Conservation (phyloP, 257 asterid species). For the Nicotiana tabacum region DNA sequence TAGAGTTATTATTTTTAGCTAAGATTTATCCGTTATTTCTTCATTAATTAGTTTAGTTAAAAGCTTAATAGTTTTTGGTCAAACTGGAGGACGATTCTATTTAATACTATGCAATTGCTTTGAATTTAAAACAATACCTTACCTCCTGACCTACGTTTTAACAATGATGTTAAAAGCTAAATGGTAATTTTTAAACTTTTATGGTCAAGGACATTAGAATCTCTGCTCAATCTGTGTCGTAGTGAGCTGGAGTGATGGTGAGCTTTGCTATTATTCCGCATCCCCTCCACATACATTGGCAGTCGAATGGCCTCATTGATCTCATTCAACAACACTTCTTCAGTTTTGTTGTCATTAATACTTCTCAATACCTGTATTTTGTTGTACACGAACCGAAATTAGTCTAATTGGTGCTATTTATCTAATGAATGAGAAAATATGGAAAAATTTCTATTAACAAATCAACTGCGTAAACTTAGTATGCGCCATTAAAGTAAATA, state of each 20-base stretch:
- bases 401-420: not conserved
- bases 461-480: not conserved
- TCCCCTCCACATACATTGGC: conserved; percentile 88
- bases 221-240: conserved; percentile 35
- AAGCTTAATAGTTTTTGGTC: no score
- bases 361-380: conserved; percentile 72
- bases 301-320: conserved; percentile 68
- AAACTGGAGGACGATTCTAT: no score
- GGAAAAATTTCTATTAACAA: not conserved
- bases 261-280: conserved; percentile 67
- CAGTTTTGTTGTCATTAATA: conserved; percentile 78
- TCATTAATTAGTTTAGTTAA: no score
- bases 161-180: no score
- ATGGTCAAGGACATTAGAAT: no score
- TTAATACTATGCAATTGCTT: no score
- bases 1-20: no score
- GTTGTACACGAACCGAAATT: not conserved
- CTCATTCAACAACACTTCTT: conserved; percentile 68
- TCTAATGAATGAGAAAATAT: not conserved
- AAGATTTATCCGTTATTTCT: no score
- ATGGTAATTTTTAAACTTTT: no score
- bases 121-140: no score
- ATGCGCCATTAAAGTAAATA: not conserved
- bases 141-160: no score
- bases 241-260: conserved; percentile 27